These are phyloP conservation scores for Dendryphion nanum DNA, from an alignment of 2,329 filamentous ascomycete genomes.

Conservation along the genomic window DNA sequence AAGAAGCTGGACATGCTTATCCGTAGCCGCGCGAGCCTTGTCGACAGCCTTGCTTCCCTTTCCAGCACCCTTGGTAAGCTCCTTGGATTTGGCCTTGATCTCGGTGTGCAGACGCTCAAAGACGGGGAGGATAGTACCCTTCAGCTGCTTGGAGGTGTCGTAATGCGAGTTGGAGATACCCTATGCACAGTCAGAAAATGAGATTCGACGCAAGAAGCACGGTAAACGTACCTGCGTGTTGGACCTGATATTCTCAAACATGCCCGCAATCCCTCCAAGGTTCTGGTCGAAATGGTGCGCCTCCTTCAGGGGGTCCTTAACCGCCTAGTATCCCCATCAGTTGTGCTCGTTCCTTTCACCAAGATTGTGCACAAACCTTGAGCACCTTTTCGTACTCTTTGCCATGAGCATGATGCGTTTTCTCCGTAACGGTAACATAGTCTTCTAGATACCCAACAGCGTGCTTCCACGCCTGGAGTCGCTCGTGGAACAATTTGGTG, in stretches of 20 bases:
- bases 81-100: conserved; percentile 95
- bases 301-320: conserved; percentile 81
- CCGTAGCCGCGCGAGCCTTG: conserved; percentile 78
- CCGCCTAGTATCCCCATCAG: conserved; percentile 55
- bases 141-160: conserved; percentile 89
- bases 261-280: conserved; percentile 79
- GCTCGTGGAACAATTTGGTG: conserved; percentile 71
- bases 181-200: too few relatives aligned
- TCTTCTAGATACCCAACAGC: conserved; percentile 88
- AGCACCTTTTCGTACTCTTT: conserved; percentile 96
- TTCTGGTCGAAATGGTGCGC: conserved; percentile 91
- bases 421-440: conserved; percentile 82
- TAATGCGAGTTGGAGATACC: conserved; percentile 83
- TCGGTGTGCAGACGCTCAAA: conserved; percentile 91
- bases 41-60: conserved; percentile 90
- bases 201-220: too few relatives aligned
- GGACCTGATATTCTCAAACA: conserved; percentile 90
- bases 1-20: conserved; percentile 94
- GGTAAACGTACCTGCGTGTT: conserved; percentile 69
- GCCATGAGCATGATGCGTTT: conserved; percentile 76
- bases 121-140: conserved; percentile 79
- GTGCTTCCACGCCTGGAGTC: conserved; percentile 94
- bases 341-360: conserved; percentile 1
- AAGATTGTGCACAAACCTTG: conserved; percentile 59
- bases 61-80: conserved; percentile 74